A percentile compares a stretch with the other conserved stretches of the same genome.
These are phyloP conservation scores for Huntiella abstrusa DNA, from an alignment of 2,329 filamentous ascomycete species.

Conservation along the genomic window DNA sequence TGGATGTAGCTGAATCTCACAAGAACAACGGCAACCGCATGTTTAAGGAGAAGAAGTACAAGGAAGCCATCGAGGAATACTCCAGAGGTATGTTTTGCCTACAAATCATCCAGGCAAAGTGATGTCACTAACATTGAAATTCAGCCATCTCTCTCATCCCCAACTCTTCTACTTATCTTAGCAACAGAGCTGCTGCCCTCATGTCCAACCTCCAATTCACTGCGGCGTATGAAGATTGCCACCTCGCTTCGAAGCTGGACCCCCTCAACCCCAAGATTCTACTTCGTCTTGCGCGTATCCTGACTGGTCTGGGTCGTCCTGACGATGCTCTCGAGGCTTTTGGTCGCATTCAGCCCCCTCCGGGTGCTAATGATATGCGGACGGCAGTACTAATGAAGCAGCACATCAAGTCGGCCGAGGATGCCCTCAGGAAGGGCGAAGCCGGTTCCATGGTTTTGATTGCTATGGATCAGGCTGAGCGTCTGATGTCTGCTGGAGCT, in stretches of 20 bases:
- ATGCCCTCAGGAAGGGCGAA: constrained; percentile 54
- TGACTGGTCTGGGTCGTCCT: constrained; percentile 70
- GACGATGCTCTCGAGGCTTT: constrained; percentile 75
- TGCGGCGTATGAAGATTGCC: constrained; percentile 73
- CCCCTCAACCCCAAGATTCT: constrained; percentile 75
- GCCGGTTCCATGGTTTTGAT: constrained; percentile 83
- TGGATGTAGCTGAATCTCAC: constrained; percentile 72
- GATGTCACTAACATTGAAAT: neutral
- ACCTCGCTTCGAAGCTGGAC: constrained; percentile 63
- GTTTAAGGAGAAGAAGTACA: constrained; percentile 87
- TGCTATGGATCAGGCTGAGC: constrained; percentile 78
- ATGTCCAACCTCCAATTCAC: constrained; percentile 70
- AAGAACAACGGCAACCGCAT: constrained; percentile 90
- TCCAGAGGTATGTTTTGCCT: constrained; percentile 52
- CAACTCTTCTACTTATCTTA: constrained; percentile 71
- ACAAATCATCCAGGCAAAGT: constrained; percentile 8
- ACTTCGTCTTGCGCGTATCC: constrained; percentile 72
- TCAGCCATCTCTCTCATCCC: constrained; percentile 81
- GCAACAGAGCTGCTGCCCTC: constrained; percentile 85
- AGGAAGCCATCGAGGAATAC: constrained; percentile 78
- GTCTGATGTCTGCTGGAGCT: constrained; percentile 55
- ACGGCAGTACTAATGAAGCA: constrained; percentile 70
- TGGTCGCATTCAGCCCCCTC: constrained; percentile 57
- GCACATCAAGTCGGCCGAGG: constrained; percentile 62
- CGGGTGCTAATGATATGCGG: constrained; percentile 68